Evolutionary conservation across 2,329 filamentous ascomycete genomes (phyloP), one percentile per base, ranked within the genome.

Genomic region (Phyllosticta citribraziliensis): DNA sequence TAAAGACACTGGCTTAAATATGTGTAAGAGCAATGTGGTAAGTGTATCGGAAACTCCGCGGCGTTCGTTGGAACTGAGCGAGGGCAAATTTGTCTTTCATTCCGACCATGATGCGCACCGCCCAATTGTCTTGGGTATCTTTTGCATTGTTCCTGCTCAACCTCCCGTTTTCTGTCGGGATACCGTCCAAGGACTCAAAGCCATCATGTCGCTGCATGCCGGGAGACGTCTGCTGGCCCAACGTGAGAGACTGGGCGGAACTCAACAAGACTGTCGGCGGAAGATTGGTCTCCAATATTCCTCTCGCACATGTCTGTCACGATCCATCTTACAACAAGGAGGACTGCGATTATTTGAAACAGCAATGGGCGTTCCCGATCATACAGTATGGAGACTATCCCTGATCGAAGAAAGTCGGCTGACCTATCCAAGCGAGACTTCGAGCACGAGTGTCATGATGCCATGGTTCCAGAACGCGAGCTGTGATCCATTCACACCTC

Each of bases 151-250:
- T 47, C 40, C n/a, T 47, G 4, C 17, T 30, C 27, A 30, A 47
- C n/a, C 40, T 47, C n/a, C 40, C 14, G 4, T n/a, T n/a, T n/a
- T 14, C 33, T 12, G 5, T 47, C 8, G 40, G 14, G 6, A 47
- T 8, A n/a, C 40, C 40, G 14, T n/a, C 40, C n/a, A n/a, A n/a
- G 4, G n/a, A 17, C 6, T 8, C 40, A n/a, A n/a, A n/a, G 5
- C 17, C 40, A n/a, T 19, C 52, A 53, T 83, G 80, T 70, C 82
- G 81, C 67, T 72, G 78, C 1, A 78, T 76, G 52, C 80, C 79
- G 1, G 75, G 73, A 20, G 75, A 76, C 14, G 24, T 68, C 8
- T 67, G 68, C 55, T 84, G 82, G 82, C 82, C 82, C 0, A 76
- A 75, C 0, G 63, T 73, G 12, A 64, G 70, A 0, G 69, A 69